Conservation (phyloP, 805 yeast genomes). For the Ogataea pignaliae region DNA sequence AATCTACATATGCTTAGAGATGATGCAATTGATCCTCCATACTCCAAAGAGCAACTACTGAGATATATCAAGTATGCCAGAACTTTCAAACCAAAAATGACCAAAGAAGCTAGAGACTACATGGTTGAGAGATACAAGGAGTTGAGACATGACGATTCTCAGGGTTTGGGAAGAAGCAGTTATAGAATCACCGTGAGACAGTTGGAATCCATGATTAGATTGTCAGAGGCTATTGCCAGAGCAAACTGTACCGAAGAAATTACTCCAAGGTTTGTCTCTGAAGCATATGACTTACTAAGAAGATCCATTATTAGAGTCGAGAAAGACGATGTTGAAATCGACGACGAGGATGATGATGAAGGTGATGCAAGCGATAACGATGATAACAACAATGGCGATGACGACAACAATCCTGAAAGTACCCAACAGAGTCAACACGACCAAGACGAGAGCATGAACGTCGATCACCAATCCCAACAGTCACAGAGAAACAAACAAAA, state of each 20-base stretch:
- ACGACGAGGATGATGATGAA: constrained; percentile 47
- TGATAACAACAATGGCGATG: constrained; percentile 20
- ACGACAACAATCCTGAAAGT: constrained; percentile 5
- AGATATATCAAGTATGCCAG: constrained; percentile 89
- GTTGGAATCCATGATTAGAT: constrained; percentile 86
- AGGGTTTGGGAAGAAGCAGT: constrained; percentile 78
- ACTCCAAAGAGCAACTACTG: constrained; percentile 78
- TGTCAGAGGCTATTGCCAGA: constrained; percentile 93
- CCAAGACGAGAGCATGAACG: constrained; percentile 1
- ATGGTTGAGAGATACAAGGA: constrained; percentile 79
- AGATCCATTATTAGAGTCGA: constrained; percentile 93
- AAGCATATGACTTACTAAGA: constrained; percentile 84
- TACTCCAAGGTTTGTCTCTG: constrained; percentile 81
- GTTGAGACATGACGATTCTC: constrained; percentile 84
- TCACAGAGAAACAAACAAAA: constrained; percentile 28
- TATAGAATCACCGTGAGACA: constrained; percentile 97
- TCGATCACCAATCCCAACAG: constrained; percentile 3
- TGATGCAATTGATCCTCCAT: constrained; percentile 86
- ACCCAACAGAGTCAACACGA: constrained; percentile 8
- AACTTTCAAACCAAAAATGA: constrained; percentile 87
- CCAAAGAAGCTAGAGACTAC: constrained; percentile 71
- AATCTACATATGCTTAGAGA: constrained; percentile 88
- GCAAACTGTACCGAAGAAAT: constrained; percentile 92
- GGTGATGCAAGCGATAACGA: constrained; percentile 35
- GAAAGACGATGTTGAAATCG: constrained; percentile 85